These are phyloP conservation scores for Colletotrichum sublineola DNA, from an alignment of 2,329 filamentous ascomycete species.

Conservation along the genomic window DNA sequence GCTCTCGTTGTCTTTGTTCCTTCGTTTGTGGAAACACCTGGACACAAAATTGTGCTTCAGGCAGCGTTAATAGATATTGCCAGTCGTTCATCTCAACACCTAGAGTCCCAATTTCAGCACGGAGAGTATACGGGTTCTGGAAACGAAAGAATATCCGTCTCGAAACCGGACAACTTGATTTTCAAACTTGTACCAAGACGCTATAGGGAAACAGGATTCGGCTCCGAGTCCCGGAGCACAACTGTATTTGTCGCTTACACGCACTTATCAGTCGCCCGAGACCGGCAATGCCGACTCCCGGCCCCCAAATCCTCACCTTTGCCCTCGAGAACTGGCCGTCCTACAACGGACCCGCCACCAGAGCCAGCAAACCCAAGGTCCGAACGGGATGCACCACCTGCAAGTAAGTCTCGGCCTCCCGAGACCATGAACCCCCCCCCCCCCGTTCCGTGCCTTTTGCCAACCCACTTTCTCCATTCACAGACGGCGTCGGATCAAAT, in stretches of 20 bases:
- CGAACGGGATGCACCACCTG: constrained; percentile 43
- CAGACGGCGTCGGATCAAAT: constrained; percentile 35
- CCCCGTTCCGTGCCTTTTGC: not conserved
- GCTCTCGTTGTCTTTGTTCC: not conserved
- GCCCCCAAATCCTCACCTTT: constrained; percentile 31
- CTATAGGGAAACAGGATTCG: not conserved
- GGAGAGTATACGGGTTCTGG: not conserved
- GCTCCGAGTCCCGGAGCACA: not conserved
- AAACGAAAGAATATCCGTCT: not conserved
- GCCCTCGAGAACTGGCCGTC: constrained; percentile 35
- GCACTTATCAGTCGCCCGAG: not conserved
- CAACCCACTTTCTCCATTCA: not conserved
- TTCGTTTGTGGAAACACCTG: not conserved
- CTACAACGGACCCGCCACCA: constrained; percentile 24
- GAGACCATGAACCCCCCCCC: not conserved
- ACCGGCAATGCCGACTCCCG: constrained; percentile 11
- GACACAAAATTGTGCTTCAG: not conserved
- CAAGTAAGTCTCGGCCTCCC: constrained; percentile 25
- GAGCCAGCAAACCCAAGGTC: constrained; percentile 43
- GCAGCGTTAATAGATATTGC: not conserved
- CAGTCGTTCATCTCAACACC: not conserved
- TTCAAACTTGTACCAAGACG: not conserved
- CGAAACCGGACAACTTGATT: not conserved
- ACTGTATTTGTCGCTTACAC: not conserved
- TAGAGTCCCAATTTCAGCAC: not conserved